These are phyloP conservation scores for Colletotrichum echinochloae DNA, from an alignment of 2,329 filamentous ascomycete species.

Conservation along the genomic window DNA sequence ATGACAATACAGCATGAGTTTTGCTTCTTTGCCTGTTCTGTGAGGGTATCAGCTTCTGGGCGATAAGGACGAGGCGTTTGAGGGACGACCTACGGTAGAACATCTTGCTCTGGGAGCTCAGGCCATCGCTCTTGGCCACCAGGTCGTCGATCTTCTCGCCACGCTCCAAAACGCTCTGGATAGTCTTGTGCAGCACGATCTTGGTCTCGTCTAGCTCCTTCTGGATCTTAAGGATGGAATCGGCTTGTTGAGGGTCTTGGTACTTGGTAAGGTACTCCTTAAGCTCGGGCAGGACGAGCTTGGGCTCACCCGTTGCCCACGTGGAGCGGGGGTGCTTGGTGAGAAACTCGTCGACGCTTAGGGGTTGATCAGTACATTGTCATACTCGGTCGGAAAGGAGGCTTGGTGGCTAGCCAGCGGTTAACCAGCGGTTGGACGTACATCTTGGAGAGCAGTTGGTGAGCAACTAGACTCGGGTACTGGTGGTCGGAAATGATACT, in stretches of 20 bases:
- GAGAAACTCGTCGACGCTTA: slow-evolving; percentile 82
- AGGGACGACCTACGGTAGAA: slow-evolving; percentile 80
- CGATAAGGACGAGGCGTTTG: background rate
- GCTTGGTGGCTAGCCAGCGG: background rate
- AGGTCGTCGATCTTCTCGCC: slow-evolving; percentile 97
- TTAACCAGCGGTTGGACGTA: slow-evolving; percentile 14
- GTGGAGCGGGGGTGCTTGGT: slow-evolving; percentile 77
- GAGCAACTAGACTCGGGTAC: slow-evolving; percentile 83
- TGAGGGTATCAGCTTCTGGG: slow-evolving; percentile 7
- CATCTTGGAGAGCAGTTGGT: slow-evolving; percentile 83
- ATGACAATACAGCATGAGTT: slow-evolving; percentile 81
- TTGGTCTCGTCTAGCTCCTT: slow-evolving; percentile 98
- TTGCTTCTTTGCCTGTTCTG: slow-evolving; percentile 80
- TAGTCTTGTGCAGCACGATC: slow-evolving; percentile 96
- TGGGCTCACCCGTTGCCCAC: slow-evolving; percentile 68
- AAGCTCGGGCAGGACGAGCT: slow-evolving; percentile 76
- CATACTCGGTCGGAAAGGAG: background rate
- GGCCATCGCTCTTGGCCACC: slow-evolving; percentile 90
- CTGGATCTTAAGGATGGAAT: slow-evolving; percentile 96
- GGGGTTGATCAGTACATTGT: background rate
- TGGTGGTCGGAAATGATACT: slow-evolving; percentile 79
- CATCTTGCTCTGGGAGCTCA: slow-evolving; percentile 96
- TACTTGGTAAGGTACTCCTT: slow-evolving; percentile 81
- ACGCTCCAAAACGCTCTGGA: slow-evolving; percentile 86
- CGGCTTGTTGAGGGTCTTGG: slow-evolving; percentile 88